Evolutionary conservation across 2,329 filamentous ascomycete species (phyloP).

Genomic region (Coniosporium tulheliwenetii): DNA sequence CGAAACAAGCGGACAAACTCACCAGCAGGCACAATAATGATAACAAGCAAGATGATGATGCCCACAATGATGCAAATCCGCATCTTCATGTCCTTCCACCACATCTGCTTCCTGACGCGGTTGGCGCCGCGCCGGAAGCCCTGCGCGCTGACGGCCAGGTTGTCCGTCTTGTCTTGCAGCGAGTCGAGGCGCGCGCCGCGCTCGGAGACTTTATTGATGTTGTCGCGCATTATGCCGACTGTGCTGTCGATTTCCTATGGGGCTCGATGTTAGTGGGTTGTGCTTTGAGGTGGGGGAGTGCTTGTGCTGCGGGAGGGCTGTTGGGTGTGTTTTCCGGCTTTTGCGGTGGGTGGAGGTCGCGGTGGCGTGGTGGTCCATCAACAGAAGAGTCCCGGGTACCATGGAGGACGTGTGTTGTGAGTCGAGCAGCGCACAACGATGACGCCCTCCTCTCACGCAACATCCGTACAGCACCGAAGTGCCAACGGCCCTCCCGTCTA

Average conservation of each 20-base stretch:
- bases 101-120: conserved; percentile 93
- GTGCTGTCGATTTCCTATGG: conserved; percentile 91
- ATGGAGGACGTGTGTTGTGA: too few species aligned
- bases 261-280: too few species aligned
- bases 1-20: conserved; percentile 20
- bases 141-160: conserved; percentile 81
- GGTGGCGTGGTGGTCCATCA: not conserved
- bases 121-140: conserved; percentile 95
- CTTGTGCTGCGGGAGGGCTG: too few species aligned
- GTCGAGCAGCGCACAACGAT: too few species aligned
- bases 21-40: conserved; percentile 93
- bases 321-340: too few species aligned
- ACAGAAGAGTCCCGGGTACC: too few species aligned
- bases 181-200: conserved; percentile 80
- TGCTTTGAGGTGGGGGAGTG: too few species aligned
- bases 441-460: too few species aligned
- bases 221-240: conserved; percentile 87
- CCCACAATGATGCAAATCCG: conserved; percentile 87
- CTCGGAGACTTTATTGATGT: conserved; percentile 92
- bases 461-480: too few species aligned
- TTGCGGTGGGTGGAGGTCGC: too few species aligned
- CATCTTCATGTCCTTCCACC: conserved; percentile 99
- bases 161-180: conserved; percentile 86
- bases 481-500: too few species aligned
- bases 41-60: conserved; percentile 76